Base-by-base conservation (phyloP, 2,329 filamentous ascomycete species). In the Penicillium sclerotigenum region DNA sequence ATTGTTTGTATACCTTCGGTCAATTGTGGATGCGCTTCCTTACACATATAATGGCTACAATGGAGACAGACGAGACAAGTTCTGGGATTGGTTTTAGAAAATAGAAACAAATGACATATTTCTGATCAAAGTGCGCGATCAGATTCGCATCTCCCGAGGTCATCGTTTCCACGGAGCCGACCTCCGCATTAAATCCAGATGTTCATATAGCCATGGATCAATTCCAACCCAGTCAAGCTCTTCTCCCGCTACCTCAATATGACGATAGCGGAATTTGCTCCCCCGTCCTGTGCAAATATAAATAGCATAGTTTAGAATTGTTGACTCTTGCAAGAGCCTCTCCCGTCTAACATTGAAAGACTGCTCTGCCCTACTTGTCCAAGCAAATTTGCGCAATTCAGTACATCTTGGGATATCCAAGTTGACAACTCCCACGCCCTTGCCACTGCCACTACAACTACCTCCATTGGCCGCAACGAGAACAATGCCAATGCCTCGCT, bases 401-500 rank as follows among this genome's bases (percentile, higher is more conserved):
- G 16, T 34, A 26, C 20, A 47, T 47, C 7, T 34, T 26, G 5
- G 20, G 20, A 7, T 41, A 20, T 18, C 7, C 18, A 46, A 28
- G 8, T 33, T 18, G n/a, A 50, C 9, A 9, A 50, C 20, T 41
- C n/a, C 16, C 20, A 20, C 22, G n/a, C 13, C 38, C n/a, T n/a
- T 20, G 18, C 5, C 7, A 43, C 20, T 16, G 16, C 11, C 18
- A 18, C 36, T n/a, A 3, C n/a, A 11, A 18, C 26, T 22, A 20
- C 6, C 24, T 20, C 20, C 28, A 40, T 13, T 29, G 13, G 18
- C 40, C 7, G 38, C 38, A 18, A 31, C 4, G 43, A 5, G 40
- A 26, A 47, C 46, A 40, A 71, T 65, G 69, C 65, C 63, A 42
- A 71, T 65, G 69, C 65, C 63, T 59, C 56, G 63, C 16, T 76